phyloP scores from a whole-genome alignment of 768 basidiomycete genomes.

The Mycena rosella region DNA sequence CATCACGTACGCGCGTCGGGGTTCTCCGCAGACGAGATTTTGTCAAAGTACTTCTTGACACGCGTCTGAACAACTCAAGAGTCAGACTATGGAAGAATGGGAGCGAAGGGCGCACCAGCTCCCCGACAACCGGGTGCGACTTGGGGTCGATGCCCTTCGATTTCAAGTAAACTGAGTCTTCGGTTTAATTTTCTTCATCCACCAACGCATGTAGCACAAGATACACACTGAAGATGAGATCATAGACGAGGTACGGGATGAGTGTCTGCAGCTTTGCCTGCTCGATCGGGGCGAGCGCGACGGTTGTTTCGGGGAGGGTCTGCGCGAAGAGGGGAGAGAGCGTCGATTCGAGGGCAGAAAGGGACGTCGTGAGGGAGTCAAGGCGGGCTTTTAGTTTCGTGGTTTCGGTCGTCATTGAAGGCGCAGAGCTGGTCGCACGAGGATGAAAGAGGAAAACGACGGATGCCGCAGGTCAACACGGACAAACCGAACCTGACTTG shows the following conservation, averaged over 20 bases:
- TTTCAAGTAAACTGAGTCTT: conserved; percentile 79
- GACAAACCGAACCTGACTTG: too few species aligned
- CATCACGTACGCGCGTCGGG: conserved; percentile 68
- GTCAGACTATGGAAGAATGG: background rate
- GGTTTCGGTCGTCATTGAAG: conserved; percentile 65
- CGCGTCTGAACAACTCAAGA: conserved; percentile 64
- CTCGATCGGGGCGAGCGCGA: conserved; percentile 77
- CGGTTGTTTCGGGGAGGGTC: conserved; percentile 74
- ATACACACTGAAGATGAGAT: conserved; percentile 84
- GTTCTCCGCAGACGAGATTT: conserved; percentile 82
- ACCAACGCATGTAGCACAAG: background rate
- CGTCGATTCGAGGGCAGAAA: conserved; percentile 76
- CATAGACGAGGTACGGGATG: conserved; percentile 87
- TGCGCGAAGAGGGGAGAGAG: conserved; percentile 78
- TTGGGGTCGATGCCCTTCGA: conserved; percentile 84
- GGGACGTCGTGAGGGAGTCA: conserved; percentile 63
- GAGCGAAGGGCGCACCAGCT: conserved; percentile 62
- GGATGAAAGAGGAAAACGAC: too few species aligned
- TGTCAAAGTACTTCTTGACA: conserved; percentile 85
- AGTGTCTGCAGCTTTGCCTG: conserved; percentile 86
- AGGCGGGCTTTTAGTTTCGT: conserved; percentile 62
- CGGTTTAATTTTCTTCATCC: background rate
- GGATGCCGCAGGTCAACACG: too few species aligned
- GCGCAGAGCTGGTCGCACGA: too few species aligned
- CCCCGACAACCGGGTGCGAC: conserved; percentile 80